Evolutionary conservation across 108 stramenopile species (phyloP), one percentile per base, ranked within the genome.

Genomic region (Nannochloropsis oceanica): DNA sequence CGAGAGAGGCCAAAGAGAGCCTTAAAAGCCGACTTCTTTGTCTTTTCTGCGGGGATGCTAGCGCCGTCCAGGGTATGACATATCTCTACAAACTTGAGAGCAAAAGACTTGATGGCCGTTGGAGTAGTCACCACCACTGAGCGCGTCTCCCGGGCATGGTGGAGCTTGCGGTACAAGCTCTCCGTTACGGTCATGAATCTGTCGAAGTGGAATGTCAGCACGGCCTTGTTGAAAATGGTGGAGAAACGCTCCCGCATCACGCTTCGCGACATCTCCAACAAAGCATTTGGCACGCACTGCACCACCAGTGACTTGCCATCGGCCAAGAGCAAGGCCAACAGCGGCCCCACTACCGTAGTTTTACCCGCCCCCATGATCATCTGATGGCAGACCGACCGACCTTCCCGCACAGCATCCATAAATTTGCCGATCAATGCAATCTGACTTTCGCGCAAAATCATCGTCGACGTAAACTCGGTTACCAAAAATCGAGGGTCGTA

Each of bases 341-440:
- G 93, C 79, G 99, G 98, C 12, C 96, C 95, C 26, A 99, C 98
- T 44, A 98, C 98, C n/a, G 98, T 98, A 0, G 99, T 99, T 89
- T 99, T 99, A 44, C 99, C 99, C 10, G 97, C 98, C 26, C 99
- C 99, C 99, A 99, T 99, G 94, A 99, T 98, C 97, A 98, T 98
- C 92, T 99, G 98, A 87, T 98, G 96, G 81, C 97, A 96, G 93
- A 96, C 95, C 20, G 96, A 97, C 27, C 91, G 90, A 27, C 92
- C 91, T 27, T 92, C 43, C 89, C 80, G 90, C 27, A 87, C 89
- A 46, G 84, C 86, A 22, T 86, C 86, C 86, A 97, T 90, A 87
- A 98, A 96, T 46, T 95, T 95, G 88, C 96, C 94, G 26, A 99
- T 96, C 44, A 99, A 92, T 73, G 93, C 94, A 27, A 99, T 96